Percentiles rank a stretch among this genome's conserved stretches.
phyloP scores from a whole-genome alignment of 73 alveolate genomes.

The Paramecium caudatum region DNA sequence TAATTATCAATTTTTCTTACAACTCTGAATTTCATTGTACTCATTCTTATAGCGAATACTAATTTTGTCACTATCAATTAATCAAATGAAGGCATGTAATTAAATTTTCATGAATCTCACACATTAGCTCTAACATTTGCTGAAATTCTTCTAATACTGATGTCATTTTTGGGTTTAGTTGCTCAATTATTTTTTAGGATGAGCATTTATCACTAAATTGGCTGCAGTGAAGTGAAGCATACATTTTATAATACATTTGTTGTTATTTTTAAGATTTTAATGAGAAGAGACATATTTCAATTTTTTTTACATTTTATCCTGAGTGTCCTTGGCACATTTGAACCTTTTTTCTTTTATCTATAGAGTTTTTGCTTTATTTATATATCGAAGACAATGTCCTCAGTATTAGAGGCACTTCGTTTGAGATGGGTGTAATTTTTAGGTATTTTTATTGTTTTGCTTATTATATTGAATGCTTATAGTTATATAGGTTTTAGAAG shows the following conservation, averaged over 20 bases:
- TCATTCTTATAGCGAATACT: background rate
- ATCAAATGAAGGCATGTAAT: background rate
- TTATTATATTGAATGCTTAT: constrained; percentile 68
- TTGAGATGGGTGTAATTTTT: constrained; percentile 73
- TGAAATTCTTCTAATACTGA: constrained; percentile 1
- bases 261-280: background rate
- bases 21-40: background rate
- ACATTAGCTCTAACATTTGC: background rate
- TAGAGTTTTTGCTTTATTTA: constrained; percentile 69
- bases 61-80: background rate
- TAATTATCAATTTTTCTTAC: constrained; percentile 13
- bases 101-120: background rate
- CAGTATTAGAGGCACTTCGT: constrained; percentile 72
- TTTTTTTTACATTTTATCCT: constrained; percentile 30
- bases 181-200: constrained; percentile 55
- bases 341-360: constrained; percentile 62
- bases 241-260: background rate
- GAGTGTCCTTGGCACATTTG: constrained; percentile 7
- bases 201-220: constrained; percentile 24
- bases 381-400: constrained; percentile 69
- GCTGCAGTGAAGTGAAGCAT: background rate
- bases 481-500: constrained; percentile 73
- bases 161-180: background rate
- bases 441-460: constrained; percentile 65
- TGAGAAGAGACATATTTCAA: constrained; percentile 36